Conservation (phyloP, 2,329 filamentous ascomycete genomes). For the Exophiala lecanii-corni region DNA sequence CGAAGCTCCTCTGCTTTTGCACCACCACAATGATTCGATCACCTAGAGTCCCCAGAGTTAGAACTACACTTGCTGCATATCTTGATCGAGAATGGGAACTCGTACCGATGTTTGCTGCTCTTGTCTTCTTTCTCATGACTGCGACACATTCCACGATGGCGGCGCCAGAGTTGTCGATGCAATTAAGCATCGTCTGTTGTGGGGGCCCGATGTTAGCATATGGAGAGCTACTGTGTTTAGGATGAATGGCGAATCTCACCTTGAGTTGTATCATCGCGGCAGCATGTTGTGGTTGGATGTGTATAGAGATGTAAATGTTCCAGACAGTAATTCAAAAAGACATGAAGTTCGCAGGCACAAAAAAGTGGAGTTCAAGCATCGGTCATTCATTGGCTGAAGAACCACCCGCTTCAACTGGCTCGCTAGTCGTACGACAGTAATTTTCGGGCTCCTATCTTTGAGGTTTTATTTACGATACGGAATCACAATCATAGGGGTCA, state of each 20-base stretch:
- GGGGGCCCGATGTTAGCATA: background rate
- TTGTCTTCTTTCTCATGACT: slow-evolving; percentile 83
- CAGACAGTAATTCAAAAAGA: slow-evolving; percentile 1
- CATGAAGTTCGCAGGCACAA: too few species aligned
- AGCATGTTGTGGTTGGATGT: slow-evolving; percentile 28
- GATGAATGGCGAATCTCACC: too few species aligned
- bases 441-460: too few species aligned
- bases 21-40: slow-evolving; percentile 97
- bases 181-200: slow-evolving; percentile 85
- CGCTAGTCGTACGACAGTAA: too few species aligned
- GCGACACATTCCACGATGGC: slow-evolving; percentile 95
- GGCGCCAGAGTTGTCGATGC: slow-evolving; percentile 99
- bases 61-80: background rate
- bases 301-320: background rate
- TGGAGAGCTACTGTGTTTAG: too few species aligned
- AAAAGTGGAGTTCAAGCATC: too few species aligned
- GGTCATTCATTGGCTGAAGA: too few species aligned
- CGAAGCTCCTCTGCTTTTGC: slow-evolving; percentile 83
- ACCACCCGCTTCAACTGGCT: too few species aligned
- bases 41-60: slow-evolving; percentile 49
- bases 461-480: too few species aligned
- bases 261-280: slow-evolving; percentile 88
- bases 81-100: background rate
- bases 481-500: too few species aligned
- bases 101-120: slow-evolving; percentile 77